Conservation (phyloP, 768 basidiomycete genomes). For the Boletus edulis region DNA sequence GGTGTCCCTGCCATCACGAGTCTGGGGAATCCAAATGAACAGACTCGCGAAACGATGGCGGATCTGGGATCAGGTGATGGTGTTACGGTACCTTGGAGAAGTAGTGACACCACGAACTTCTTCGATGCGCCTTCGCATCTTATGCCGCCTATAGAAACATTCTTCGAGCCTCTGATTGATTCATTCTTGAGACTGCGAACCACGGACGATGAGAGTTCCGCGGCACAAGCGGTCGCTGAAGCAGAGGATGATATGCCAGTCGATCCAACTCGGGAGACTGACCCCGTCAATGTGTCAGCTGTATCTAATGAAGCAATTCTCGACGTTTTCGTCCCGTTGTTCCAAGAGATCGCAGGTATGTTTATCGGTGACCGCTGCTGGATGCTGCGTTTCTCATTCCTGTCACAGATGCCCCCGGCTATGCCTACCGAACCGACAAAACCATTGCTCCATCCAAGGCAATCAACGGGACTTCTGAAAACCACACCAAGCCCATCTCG, state of each 20-base stretch:
- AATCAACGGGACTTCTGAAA: conserved; percentile 14
- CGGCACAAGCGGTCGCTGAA: conserved; percentile 27
- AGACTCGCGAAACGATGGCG: conserved; percentile 10
- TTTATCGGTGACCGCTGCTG: background rate
- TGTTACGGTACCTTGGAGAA: conserved; percentile 33
- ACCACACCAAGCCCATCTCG: conserved; percentile 7
- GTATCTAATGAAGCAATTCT: conserved; percentile 56
- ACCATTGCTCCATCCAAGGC: conserved; percentile 6
- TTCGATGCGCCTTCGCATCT: conserved; percentile 75
- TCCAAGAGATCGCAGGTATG: conserved; percentile 51
- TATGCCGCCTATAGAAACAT: conserved; percentile 65
- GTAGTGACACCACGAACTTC: conserved; percentile 43
- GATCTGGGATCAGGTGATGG: conserved; percentile 14
- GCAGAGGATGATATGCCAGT: conserved; percentile 45
- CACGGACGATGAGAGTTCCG: conserved; percentile 15
- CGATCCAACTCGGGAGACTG: conserved; percentile 26
- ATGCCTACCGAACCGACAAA: conserved; percentile 20
- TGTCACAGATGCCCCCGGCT: conserved; percentile 20
- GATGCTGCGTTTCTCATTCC: conserved; percentile 3
- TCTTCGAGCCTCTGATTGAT: conserved; percentile 66
- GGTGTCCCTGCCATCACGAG: conserved; percentile 67
- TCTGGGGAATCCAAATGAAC: conserved; percentile 21
- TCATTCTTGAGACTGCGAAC: conserved; percentile 41
- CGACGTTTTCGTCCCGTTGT: conserved; percentile 57
- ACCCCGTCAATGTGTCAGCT: conserved; percentile 25